These are phyloP conservation scores for Sphagnurus paluster DNA, from an alignment of 1,284 basidiomycete genomes.

Conservation along the genomic window DNA sequence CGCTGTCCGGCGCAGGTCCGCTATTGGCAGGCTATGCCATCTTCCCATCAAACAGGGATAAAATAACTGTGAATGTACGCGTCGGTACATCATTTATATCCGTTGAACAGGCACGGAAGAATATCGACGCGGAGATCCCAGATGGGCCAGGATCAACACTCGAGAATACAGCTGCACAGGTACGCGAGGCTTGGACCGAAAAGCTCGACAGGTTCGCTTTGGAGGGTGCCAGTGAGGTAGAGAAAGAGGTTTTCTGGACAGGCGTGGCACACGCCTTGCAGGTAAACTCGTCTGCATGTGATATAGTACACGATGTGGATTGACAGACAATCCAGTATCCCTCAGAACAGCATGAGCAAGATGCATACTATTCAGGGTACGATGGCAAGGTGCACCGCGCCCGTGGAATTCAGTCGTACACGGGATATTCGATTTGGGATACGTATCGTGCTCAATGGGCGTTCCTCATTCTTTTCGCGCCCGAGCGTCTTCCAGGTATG, in stretches of 20 bases:
- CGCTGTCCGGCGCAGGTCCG: constrained; percentile 36
- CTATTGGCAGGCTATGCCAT: constrained; percentile 60
- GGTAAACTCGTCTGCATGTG: constrained; percentile 29
- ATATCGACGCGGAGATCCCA: constrained; percentile 63
- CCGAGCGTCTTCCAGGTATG: constrained; percentile 75
- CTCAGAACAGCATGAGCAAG: constrained; percentile 73
- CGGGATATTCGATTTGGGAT: constrained; percentile 87
- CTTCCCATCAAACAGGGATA: constrained; percentile 36
- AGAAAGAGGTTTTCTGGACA: constrained; percentile 65
- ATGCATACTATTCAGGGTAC: constrained; percentile 77
- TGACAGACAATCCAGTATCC: constrained; percentile 57
- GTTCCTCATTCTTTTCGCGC: constrained; percentile 75
- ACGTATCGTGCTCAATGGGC: constrained; percentile 81
- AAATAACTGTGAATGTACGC: constrained; percentile 39
- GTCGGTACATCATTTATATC: constrained; percentile 82
- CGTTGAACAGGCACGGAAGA: constrained; percentile 67
- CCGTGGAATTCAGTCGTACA: constrained; percentile 54
- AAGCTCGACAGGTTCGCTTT: constrained; percentile 68
- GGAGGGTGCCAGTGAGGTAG: constrained; percentile 52
- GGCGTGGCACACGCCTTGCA: constrained; percentile 69
- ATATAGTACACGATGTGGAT: too few species aligned
- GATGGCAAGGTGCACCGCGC: constrained; percentile 65
- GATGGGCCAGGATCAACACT: constrained; percentile 45
- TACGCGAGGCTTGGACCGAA: constrained; percentile 69
- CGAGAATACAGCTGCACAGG: constrained; percentile 59